phyloP scores from a whole-genome alignment of 2,329 filamentous ascomycete genomes.

The Penicillium italicum region DNA sequence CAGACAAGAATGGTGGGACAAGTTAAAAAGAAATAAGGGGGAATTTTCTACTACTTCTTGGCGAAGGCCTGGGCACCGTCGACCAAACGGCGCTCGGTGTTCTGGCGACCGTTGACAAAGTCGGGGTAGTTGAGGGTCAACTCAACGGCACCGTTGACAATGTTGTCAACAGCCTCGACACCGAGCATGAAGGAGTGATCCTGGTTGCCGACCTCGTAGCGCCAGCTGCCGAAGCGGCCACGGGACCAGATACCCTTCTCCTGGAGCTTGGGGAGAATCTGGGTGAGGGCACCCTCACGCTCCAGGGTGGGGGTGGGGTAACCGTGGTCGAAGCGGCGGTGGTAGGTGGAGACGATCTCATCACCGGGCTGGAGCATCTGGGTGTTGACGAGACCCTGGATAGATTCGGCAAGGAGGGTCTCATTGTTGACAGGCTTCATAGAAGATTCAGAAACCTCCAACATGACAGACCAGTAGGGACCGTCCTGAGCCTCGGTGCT shows the following conservation, averaged over 20 bases:
- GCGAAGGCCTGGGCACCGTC: conserved; percentile 59
- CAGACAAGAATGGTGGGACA: conserved; percentile 2
- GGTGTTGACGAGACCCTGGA: conserved; percentile 96
- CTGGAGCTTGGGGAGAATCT: conserved; percentile 90
- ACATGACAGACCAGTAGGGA: conserved; percentile 99
- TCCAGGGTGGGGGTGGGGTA: conserved; percentile 95
- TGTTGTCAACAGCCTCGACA: conserved; percentile 87
- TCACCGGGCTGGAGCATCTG: conserved; percentile 88
- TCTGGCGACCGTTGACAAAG: conserved; percentile 75
- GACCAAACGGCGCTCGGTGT: conserved; percentile 59
- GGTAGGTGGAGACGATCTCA: conserved; percentile 97
- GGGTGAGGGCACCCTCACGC: conserved; percentile 87
- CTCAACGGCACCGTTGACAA: conserved; percentile 84
- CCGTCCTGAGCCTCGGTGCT: conserved; percentile 73
- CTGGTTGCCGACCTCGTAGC: conserved; percentile 96
- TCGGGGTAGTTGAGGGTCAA: conserved; percentile 94
- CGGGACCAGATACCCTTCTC: conserved; percentile 89
- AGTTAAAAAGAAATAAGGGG: conserved; percentile 6
- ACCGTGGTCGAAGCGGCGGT: conserved; percentile 95
- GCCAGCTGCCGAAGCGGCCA: conserved; percentile 96
- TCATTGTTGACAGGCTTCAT: conserved; percentile 90
- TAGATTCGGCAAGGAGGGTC: conserved; percentile 83
- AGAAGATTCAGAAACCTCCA: conserved; percentile 92
- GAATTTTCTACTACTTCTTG: conserved; percentile 42
- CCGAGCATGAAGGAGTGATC: conserved; percentile 98